These are phyloP conservation scores for Aphanomyces invadans DNA, from an alignment of 352 stramenopile genomes.

Conservation along the genomic window DNA sequence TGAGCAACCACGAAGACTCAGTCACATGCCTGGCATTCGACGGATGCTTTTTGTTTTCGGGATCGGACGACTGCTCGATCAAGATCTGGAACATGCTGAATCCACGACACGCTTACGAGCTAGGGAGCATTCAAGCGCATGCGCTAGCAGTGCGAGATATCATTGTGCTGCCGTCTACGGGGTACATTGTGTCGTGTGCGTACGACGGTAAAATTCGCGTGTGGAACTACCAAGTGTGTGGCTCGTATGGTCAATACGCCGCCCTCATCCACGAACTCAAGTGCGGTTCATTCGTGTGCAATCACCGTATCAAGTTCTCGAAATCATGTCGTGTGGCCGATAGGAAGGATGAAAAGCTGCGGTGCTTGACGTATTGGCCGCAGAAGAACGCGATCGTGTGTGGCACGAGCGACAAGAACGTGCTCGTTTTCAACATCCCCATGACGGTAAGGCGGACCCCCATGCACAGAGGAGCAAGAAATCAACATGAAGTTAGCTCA, in stretches of 20 bases:
- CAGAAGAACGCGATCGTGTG: conserved; percentile 12
- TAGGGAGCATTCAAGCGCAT: conserved; percentile 41
- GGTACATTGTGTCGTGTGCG: conserved; percentile 39
- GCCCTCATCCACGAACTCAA: conserved; percentile 13
- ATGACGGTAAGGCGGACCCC: no score
- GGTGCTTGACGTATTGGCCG: conserved; percentile 12
- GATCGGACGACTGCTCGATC: conserved; percentile 54
- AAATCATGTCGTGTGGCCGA: no score
- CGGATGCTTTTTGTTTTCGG: conserved; percentile 68
- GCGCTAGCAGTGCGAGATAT: conserved; percentile 46
- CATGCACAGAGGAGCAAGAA: no score
- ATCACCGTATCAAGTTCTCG: no score
- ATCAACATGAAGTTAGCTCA: neutral
- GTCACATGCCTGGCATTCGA: conserved; percentile 47
- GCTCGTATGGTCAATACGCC: conserved; percentile 13
- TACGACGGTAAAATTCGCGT: conserved; percentile 48
- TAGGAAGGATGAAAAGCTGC: conserved; percentile 16
- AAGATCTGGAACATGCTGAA: conserved; percentile 62
- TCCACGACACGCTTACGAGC: conserved; percentile 41
- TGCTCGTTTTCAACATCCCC: conserved; percentile 21
- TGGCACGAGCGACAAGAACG: conserved; percentile 18
- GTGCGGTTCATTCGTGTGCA: no score
- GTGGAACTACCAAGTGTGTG: conserved; percentile 44
- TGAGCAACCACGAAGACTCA: conserved; percentile 48
- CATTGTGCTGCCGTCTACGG: conserved; percentile 34